phyloP scores from a whole-genome alignment of 2,329 filamentous ascomycete genomes.

The Aspergillus carbonarius region DNA sequence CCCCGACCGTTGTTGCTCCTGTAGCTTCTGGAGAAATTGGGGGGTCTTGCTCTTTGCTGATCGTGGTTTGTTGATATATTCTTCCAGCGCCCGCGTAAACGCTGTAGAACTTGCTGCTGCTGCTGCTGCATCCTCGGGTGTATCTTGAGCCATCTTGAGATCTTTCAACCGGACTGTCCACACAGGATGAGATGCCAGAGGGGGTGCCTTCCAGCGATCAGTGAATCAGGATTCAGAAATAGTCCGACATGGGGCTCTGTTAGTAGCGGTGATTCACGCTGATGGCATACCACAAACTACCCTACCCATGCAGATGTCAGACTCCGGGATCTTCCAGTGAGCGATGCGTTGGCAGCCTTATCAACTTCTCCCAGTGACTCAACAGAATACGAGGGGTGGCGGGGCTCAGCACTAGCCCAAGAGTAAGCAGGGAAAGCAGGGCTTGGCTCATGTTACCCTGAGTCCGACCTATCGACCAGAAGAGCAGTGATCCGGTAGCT shows the following conservation, averaged over 20 bases:
- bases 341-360: too few species aligned
- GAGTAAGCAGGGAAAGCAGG: too few species aligned
- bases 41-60: conserved; percentile 2
- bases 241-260: neutral
- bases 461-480: too few species aligned
- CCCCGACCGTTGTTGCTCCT: neutral
- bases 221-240: neutral
- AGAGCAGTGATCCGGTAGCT: too few species aligned
- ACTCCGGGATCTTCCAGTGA: neutral
- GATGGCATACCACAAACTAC: neutral
- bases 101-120: neutral
- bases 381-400: too few species aligned
- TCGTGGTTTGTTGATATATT: conserved; percentile 2
- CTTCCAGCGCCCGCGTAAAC: neutral
- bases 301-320: neutral
- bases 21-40: neutral
- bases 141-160: neutral
- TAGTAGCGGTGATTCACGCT: neutral
- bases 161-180: neutral
- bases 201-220: too few species aligned
- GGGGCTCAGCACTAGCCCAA: too few species aligned
- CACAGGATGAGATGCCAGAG: neutral
- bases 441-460: too few species aligned
- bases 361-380: too few species aligned
- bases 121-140: neutral